Conservation (phyloP, 225 moss, liverwort and hornwort species). For the Physcomitrellopsis africana region DNA sequence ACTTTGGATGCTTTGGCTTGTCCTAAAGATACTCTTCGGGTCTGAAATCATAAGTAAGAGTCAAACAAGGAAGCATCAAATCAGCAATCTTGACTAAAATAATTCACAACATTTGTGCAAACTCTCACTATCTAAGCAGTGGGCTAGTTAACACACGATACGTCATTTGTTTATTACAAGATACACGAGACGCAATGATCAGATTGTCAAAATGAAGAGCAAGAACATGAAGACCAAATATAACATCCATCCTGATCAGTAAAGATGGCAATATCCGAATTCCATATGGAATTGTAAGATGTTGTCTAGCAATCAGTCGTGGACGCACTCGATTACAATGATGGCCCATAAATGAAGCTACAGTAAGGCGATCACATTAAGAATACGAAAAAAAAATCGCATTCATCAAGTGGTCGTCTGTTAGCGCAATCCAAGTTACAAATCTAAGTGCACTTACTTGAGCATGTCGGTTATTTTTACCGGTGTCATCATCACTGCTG, state of each 20-base stretch:
- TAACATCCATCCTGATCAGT: neutral
- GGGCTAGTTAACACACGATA: neutral
- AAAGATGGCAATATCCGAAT: neutral
- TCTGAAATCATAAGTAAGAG: conserved; percentile 29
- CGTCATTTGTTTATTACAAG: conserved; percentile 5
- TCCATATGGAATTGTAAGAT: neutral
- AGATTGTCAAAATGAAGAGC: neutral
- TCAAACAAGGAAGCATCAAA: conserved; percentile 19
- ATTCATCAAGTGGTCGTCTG: too few relatives aligned
- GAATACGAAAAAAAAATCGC: neutral
- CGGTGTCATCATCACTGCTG: conserved; percentile 48
- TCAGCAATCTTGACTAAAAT: neutral
- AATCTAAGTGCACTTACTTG: conserved; percentile 33
- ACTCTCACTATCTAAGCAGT: conserved; percentile 5
- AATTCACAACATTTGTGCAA: conserved; percentile 12
- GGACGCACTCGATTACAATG: neutral
- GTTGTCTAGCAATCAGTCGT: neutral
- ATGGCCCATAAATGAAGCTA: neutral
- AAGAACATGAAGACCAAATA: conserved; percentile 2
- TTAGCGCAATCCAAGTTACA: neutral
- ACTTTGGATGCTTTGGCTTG: conserved; percentile 29
- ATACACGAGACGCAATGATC: neutral
- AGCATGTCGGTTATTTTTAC: conserved; percentile 23
- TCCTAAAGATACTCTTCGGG: conserved; percentile 31
- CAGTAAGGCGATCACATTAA: neutral